Evolutionary conservation across 768 basidiomycete genomes (phyloP).

Genomic region (Dioszegia crocea): DNA sequence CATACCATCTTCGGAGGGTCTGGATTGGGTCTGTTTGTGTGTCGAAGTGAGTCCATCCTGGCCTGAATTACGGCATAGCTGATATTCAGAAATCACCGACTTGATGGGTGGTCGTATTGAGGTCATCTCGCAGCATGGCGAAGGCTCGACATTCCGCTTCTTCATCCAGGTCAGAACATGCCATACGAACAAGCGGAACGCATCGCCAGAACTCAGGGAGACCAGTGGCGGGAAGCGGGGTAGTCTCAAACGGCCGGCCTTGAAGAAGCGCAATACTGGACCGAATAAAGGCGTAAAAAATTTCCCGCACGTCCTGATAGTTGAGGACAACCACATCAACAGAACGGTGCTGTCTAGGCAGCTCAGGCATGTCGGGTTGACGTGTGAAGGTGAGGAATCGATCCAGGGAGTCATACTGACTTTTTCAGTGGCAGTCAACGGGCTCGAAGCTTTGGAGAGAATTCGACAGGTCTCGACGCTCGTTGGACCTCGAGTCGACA

Average conservation of each 20-base stretch:
- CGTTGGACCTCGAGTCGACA: conserved; percentile 6
- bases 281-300: conserved; percentile 1
- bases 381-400: conserved; percentile 34
- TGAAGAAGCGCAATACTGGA: conserved; percentile 13
- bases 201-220: not conserved
- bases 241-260: conserved; percentile 1
- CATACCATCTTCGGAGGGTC: conserved; percentile 46
- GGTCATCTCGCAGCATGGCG: conserved; percentile 49
- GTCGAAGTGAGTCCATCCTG: conserved; percentile 48
- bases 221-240: not conserved
- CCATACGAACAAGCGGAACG: conserved; percentile 7
- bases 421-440: conserved; percentile 37
- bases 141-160: conserved; percentile 52
- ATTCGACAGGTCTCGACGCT: conserved; percentile 27
- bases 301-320: conserved; percentile 39
- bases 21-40: conserved; percentile 52
- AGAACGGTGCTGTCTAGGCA: conserved; percentile 43
- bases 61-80: not conserved
- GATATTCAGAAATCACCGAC: conserved; percentile 32
- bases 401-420: conserved; percentile 8
- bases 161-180: conserved; percentile 43
- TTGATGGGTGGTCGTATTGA: conserved; percentile 51
- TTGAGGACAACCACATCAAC: conserved; percentile 48
- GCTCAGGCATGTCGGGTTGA: conserved; percentile 41
- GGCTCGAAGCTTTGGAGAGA: conserved; percentile 42